Evolutionary conservation across 2,329 filamentous ascomycete genomes (phyloP).

Genomic region (Diaporthe ampelina): DNA sequence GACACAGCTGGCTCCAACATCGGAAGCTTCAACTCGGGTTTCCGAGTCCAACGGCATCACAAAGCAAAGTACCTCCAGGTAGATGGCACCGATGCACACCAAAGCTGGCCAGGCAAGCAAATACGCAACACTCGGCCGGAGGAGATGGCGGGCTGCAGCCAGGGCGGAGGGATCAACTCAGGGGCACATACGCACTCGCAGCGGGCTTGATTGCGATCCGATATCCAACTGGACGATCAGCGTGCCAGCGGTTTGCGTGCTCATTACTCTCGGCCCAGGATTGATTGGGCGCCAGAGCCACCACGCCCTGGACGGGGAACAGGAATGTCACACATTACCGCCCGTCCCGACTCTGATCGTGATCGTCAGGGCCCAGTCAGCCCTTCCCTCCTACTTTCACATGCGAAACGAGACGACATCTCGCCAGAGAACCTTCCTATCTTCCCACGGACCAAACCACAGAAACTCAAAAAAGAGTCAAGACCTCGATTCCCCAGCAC

Average conservation of each 20-base stretch:
- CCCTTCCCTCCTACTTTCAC: slow-evolving; percentile 19
- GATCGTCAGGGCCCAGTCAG: slow-evolving; percentile 30
- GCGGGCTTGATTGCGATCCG: slow-evolving; percentile 28
- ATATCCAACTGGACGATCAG: slow-evolving; percentile 31
- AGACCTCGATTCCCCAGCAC: slow-evolving; percentile 19
- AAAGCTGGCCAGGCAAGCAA: background rate
- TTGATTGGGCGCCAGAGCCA: slow-evolving; percentile 22
- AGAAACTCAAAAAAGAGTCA: slow-evolving; percentile 23
- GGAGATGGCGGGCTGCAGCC: background rate
- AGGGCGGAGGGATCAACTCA: slow-evolving; percentile 9
- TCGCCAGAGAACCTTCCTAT: background rate
- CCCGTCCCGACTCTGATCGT: slow-evolving; percentile 11
- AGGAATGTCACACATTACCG: slow-evolving; percentile 27
- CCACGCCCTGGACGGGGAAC: background rate
- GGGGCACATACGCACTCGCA: slow-evolving; percentile 3
- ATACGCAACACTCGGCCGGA: background rate
- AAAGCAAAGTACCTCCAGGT: background rate
- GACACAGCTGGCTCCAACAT: background rate
- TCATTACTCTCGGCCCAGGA: slow-evolving; percentile 6
- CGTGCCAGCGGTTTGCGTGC: slow-evolving; percentile 19
- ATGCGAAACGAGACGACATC: slow-evolving; percentile 28
- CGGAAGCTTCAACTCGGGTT: background rate
- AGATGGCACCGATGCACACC: background rate
- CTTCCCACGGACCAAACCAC: slow-evolving; percentile 1
- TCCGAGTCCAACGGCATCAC: no score